Conservation (phyloP, 306 rosid species). For the Citrullus mucosospermus region DNA sequence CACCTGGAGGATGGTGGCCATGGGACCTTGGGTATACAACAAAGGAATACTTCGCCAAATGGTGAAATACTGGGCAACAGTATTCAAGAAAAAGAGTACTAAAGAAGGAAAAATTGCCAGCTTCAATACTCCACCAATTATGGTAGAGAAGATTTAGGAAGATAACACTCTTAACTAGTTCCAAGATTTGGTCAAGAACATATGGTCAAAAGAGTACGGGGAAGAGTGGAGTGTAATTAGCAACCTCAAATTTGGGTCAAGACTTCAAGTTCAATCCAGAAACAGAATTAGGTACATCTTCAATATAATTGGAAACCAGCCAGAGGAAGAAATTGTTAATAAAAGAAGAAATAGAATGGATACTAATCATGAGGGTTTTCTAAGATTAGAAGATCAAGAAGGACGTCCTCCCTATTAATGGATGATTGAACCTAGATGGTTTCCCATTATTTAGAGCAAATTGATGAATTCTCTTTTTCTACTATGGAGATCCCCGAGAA, state of each 20-base stretch:
- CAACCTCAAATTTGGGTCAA: no score
- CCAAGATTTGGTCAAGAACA: background rate
- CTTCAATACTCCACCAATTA: background rate
- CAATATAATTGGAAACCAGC: background rate
- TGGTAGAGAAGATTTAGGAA: background rate
- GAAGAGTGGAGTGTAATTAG: no score
- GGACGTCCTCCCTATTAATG: background rate
- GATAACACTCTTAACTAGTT: background rate
- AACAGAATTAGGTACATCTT: no score
- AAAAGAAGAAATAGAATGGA: background rate
- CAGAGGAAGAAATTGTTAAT: background rate
- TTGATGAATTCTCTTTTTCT: background rate
- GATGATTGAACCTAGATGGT: background rate
- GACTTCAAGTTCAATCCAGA: no score
- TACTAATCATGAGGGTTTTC: background rate
- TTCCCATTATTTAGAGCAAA: background rate
- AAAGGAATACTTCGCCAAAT: no score
- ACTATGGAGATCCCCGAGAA: background rate
- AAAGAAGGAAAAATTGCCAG: no score
- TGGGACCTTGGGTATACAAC: no score
- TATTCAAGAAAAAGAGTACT: no score
- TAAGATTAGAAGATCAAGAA: background rate
- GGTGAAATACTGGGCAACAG: no score
- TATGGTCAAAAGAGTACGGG: no score
- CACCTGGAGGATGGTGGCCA: no score